A percentile compares a stretch with the other conserved stretches of the same genome.
Conservation (phyloP, 257 asterid species). For the Striga asiatica region DNA sequence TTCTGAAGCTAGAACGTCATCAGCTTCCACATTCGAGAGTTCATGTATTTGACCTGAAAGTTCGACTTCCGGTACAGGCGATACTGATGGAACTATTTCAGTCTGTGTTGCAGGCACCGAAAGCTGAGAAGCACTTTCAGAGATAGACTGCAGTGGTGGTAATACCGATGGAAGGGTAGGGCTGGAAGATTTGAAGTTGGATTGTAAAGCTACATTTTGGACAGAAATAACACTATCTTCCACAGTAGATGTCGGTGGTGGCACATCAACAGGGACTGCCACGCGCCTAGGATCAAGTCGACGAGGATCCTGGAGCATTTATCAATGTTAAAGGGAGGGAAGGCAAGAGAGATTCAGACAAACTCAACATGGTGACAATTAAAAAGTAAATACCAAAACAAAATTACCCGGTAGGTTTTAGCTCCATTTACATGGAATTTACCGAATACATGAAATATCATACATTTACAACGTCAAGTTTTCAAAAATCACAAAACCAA, state of each 20-base stretch:
- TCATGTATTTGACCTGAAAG: slow-evolving; percentile 30
- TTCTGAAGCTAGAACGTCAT: slow-evolving; percentile 24
- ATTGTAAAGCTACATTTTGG: slow-evolving; percentile 30
- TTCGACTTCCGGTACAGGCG: slow-evolving; percentile 24
- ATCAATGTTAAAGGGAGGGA: slow-evolving; percentile 5
- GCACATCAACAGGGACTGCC: slow-evolving; percentile 42
- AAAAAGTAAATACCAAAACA: not conserved
- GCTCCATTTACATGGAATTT: not conserved
- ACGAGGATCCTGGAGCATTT: slow-evolving; percentile 79
- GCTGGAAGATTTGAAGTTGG: slow-evolving; percentile 39
- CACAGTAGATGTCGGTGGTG: slow-evolving; percentile 31
- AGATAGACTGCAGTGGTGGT: slow-evolving; percentile 22
- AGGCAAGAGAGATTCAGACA: not conserved
- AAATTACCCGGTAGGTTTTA: not conserved
- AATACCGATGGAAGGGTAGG: slow-evolving; percentile 21
- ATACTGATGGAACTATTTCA: slow-evolving; percentile 25
- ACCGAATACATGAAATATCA: not conserved
- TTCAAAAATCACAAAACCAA: not conserved
- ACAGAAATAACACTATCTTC: slow-evolving; percentile 43
- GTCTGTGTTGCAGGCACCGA: slow-evolving; percentile 35
- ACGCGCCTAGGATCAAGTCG: slow-evolving; percentile 90
- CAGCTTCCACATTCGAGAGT: slow-evolving; percentile 29
- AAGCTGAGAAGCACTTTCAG: slow-evolving; percentile 33
- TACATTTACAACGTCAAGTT: not conserved
- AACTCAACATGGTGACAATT: not conserved